Evolutionary conservation across 768 basidiomycete genomes (phyloP).

Genomic region (Lentinula sp.): DNA sequence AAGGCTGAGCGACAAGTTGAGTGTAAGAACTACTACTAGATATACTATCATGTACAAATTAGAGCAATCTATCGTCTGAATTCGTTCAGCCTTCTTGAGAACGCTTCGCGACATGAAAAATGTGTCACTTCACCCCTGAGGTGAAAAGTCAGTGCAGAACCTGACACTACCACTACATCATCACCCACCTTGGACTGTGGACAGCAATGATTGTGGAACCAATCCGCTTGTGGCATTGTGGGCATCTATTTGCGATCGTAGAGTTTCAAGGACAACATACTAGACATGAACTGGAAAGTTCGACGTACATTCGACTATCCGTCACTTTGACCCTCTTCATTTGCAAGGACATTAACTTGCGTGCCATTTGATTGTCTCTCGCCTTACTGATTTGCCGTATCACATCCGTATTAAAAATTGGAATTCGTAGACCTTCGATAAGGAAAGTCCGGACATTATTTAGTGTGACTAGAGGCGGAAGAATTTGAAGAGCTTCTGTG

Average conservation of each 20-base stretch:
- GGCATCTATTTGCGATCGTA: slow-evolving; percentile 54
- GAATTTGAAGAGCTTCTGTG: slow-evolving; percentile 73
- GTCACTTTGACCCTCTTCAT: slow-evolving; percentile 81
- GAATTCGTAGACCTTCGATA: slow-evolving; percentile 58
- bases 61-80: neutral
- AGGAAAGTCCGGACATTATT: slow-evolving; percentile 77
- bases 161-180: neutral
- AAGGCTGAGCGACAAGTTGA: no score
- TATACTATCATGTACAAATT: neutral
- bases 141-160: neutral
- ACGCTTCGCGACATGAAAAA: slow-evolving; percentile 89
- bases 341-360: slow-evolving; percentile 71
- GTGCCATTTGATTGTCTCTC: slow-evolving; percentile 71
- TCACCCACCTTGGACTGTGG: slow-evolving; percentile 72
- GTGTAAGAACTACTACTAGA: no score
- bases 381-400: slow-evolving; percentile 66
- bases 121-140: slow-evolving; percentile 92
- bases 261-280: slow-evolving; percentile 5
- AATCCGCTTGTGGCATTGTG: slow-evolving; percentile 91
- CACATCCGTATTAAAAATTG: slow-evolving; percentile 64
- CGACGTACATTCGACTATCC: slow-evolving; percentile 84
- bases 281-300: neutral
- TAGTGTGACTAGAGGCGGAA: slow-evolving; percentile 88
- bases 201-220: slow-evolving; percentile 93
- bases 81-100: slow-evolving; percentile 46